Percentiles rank a stretch among this genome's conserved stretches.
phyloP scores from a whole-genome alignment of 2,329 filamentous ascomycete species.

The Trichoderma harzianum region DNA sequence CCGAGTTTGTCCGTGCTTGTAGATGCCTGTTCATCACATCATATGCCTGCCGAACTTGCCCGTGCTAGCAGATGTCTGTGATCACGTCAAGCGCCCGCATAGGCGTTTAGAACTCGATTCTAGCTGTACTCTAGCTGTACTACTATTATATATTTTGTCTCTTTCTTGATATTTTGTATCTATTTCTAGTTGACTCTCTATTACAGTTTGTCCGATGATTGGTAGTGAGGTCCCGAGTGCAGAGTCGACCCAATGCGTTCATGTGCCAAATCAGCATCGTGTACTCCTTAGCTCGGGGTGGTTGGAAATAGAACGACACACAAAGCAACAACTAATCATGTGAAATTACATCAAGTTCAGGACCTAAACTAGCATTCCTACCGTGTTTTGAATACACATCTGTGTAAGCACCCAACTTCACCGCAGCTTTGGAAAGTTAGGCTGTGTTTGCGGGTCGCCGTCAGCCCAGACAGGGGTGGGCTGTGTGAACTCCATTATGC shows the following conservation, averaged over 20 bases:
- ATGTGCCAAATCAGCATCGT: background rate
- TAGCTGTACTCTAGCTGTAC: background rate
- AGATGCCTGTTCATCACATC: background rate
- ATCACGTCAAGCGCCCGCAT: background rate
- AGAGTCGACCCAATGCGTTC: background rate
- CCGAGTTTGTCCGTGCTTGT: background rate
- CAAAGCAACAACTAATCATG: background rate
- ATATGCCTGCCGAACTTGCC: background rate
- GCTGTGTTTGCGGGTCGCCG: constrained; percentile 5
- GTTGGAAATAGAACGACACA: background rate
- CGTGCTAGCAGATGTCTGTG: background rate
- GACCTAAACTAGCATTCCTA: background rate
- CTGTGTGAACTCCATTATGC: background rate
- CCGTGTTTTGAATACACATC: background rate
- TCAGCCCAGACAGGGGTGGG: constrained; percentile 5
- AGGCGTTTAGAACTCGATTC: background rate
- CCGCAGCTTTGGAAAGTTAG: constrained; percentile 5
- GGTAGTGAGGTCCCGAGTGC: background rate
- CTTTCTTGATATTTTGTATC: background rate
- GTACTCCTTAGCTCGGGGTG: background rate
- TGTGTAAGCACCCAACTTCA: background rate
- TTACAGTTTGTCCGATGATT: background rate
- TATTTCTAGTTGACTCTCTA: background rate
- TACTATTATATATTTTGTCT: background rate
- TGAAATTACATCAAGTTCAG: background rate